Evolutionary conservation across 2,329 filamentous ascomycete species (phyloP), one percentile per base, ranked within the genome.

Genomic region (Pseudogymnoascus sp.): DNA sequence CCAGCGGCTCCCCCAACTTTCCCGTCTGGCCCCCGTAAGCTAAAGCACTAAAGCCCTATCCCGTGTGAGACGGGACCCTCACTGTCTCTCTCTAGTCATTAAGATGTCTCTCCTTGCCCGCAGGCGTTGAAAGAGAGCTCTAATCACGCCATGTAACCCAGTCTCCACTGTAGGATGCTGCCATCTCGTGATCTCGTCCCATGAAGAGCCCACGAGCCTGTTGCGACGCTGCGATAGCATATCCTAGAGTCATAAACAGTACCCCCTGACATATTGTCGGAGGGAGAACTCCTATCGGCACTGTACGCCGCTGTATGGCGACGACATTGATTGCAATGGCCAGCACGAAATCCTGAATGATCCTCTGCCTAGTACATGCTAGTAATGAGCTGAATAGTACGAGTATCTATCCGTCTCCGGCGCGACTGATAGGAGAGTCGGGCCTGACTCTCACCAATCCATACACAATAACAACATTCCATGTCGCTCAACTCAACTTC

Each of bases 141-240:
- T 31, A 34, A 19, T 57, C 28, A 57, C 28, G 11, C 51, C 28
- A 57, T 57, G 51, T 57, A 57, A 34, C 48, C n/a, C n/a, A 3
- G 48, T 34, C 48, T 34, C 48, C 48, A 57, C 48, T 13, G n/a
- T 57, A 57, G n/a, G 1, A 11, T 54, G 14, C 23, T 54, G 28
- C 51, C 28, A 34, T 57, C 51, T 57, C 51, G 51, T 57, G 51
- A 57, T 57, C 51, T 57, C 25, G 28, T 57, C 51, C 51, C 51
- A 57, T 34, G 51, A 31, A 34, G 51, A 57, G n/a, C 51, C 25
- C 25, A 57, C n/a, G 51, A 57, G 51, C 51, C 51, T 57, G 51
- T 57, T 8, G 51, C n/a, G 14, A 57, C n/a, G n/a, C 51, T 57
- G 25, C 51, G 51, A 57, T 57, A 57, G 10, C 51, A 34, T 31